A percentile compares a stretch with the other conserved stretches of the same genome.
phyloP scores from a whole-genome alignment of 495 filamentous ascomycete species.

The Podospora australis region DNA sequence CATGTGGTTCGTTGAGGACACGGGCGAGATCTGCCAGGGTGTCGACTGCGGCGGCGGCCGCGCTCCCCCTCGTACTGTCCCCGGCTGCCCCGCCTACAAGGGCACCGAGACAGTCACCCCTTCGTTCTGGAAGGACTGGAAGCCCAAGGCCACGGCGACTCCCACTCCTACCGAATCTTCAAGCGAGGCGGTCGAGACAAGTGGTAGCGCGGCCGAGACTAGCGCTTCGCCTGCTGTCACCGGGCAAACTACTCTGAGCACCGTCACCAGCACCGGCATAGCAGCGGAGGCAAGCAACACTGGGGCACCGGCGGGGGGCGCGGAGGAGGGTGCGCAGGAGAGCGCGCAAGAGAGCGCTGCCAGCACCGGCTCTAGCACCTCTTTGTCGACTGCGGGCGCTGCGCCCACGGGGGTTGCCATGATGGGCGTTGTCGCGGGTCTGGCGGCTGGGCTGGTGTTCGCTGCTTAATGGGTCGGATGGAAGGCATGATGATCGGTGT shows the following conservation, averaged over 20 bases:
- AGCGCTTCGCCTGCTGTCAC: not conserved
- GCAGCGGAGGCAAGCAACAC: not conserved
- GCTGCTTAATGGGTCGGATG: not conserved
- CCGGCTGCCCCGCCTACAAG: conserved; percentile 50
- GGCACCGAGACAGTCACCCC: conserved; percentile 51
- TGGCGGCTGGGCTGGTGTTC: conserved; percentile 6
- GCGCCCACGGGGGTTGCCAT: conserved; percentile 10
- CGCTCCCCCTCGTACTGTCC: conserved; percentile 53
- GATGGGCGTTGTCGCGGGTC: conserved; percentile 7
- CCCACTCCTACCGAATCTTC: not conserved
- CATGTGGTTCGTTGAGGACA: conserved; percentile 43
- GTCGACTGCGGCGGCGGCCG: conserved; percentile 58
- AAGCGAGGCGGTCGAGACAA: not conserved
- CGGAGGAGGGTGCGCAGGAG: not conserved
- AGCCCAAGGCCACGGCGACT: conserved; percentile 15
- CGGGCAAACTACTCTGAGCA: conserved; percentile 2
- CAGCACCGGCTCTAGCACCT: not conserved
- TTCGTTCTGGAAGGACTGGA: conserved; percentile 39
- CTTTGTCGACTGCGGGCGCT: conserved; percentile 10
- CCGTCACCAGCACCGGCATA: not conserved
- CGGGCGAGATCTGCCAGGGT: conserved; percentile 49
- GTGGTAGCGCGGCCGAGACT: not conserved
- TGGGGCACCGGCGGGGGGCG: not conserved
- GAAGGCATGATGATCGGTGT: not conserved
- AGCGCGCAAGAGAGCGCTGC: not conserved